phyloP scores from a whole-genome alignment of 257 asterid species.

The Fraxinus excelsior region DNA sequence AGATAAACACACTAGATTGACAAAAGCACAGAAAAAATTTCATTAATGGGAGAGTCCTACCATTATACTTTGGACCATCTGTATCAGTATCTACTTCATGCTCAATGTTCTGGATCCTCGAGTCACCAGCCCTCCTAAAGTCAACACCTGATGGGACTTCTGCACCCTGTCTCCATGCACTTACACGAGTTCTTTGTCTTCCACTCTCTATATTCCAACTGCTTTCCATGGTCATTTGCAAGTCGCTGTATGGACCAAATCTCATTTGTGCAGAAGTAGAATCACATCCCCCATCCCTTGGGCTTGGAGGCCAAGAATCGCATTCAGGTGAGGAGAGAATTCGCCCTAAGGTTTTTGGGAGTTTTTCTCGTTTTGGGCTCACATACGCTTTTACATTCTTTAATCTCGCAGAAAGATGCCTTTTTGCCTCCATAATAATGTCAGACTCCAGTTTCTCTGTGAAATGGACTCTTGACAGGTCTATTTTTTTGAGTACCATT shows the following conservation, averaged over 20 bases:
- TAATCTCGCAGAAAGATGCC: constrained; percentile 67
- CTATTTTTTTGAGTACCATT: constrained; percentile 29
- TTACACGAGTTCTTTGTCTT: background rate
- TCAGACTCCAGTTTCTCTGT: constrained; percentile 44
- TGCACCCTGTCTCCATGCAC: background rate
- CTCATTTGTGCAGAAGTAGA: constrained; percentile 39
- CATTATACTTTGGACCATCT: constrained; percentile 25
- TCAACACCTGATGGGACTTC: constrained; percentile 20
- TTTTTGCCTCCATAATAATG: constrained; percentile 73
- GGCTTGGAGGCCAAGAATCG: constrained; percentile 44
- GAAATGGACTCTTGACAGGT: constrained; percentile 31
- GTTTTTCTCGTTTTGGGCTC: constrained; percentile 22
- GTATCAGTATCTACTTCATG: constrained; percentile 6
- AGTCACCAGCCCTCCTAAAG: constrained; percentile 7
- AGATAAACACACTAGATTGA: background rate
- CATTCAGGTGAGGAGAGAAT: constrained; percentile 65
- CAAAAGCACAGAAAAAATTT: constrained; percentile 6
- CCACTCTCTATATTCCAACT: background rate
- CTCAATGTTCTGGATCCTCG: constrained; percentile 21
- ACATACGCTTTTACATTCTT: constrained; percentile 30
- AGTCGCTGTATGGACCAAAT: constrained; percentile 7
- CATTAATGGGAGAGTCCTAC: constrained; percentile 31
- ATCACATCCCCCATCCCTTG: constrained; percentile 31
- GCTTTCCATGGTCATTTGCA: background rate
- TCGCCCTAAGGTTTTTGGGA: constrained; percentile 54